A percentile compares a stretch with the other conserved stretches of the same genome.
Evolutionary conservation across 176 grass and related monocot species (phyloP).

Genomic region (Zoysia japonica): DNA sequence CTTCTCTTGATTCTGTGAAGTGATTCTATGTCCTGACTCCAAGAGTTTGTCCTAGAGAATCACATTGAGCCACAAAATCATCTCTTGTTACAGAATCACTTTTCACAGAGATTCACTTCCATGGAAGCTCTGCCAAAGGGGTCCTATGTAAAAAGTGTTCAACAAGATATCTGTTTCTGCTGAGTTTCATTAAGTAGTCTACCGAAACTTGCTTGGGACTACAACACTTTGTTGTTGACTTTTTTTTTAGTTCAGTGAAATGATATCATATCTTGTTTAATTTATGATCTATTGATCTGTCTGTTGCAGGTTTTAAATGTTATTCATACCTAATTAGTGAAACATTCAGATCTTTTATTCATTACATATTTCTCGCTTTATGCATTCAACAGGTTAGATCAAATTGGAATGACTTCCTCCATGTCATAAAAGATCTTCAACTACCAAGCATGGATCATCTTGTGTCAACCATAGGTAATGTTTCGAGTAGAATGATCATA

Average conservation of each 20-base stretch:
- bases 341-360: constrained; percentile 20
- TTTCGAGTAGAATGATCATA: constrained; percentile 20
- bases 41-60: too few relatives aligned
- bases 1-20: too few relatives aligned
- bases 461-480: constrained; percentile 68
- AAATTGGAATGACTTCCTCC: constrained; percentile 76
- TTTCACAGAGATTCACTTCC: too few relatives aligned
- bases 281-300: background rate
- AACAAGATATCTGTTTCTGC: background rate
- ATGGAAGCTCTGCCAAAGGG: too few relatives aligned
- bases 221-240: too few relatives aligned
- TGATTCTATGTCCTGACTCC: too few relatives aligned
- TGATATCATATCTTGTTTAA: background rate
- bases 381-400: constrained; percentile 73
- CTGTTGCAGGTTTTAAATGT: background rate
- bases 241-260: background rate
- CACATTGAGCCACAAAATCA: too few relatives aligned
- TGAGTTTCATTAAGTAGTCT: too few relatives aligned
- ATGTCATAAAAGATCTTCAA: constrained; percentile 62
- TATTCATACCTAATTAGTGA: constrained; percentile 3
- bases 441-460: constrained; percentile 66
- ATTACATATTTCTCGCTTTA: constrained; percentile 34
- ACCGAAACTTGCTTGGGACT: too few relatives aligned
- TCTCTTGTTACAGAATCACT: too few relatives aligned
- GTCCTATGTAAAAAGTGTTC: background rate